Percentiles rank a stretch among this genome's conserved stretches.
phyloP scores from a whole-genome alignment of 805 yeast species.

The Starmerella floricola region DNA sequence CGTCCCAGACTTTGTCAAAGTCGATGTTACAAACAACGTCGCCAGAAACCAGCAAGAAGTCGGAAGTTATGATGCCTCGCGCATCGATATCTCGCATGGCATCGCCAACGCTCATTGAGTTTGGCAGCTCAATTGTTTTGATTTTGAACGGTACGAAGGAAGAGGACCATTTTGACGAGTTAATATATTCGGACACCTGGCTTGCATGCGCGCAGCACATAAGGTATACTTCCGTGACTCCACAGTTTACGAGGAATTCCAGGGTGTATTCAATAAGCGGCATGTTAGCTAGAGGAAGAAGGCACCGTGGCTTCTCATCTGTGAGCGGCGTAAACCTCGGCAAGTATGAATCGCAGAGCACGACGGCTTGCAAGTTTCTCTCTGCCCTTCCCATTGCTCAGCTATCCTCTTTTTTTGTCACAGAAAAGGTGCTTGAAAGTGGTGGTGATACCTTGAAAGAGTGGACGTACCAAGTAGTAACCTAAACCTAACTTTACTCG shows the following conservation, averaged over 20 bases:
- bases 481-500: too few relatives aligned
- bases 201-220: conserved; percentile 88
- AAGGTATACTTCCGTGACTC: conserved; percentile 77
- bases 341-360: conserved; percentile 85
- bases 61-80: conserved; percentile 79
- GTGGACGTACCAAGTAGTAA: too few relatives aligned
- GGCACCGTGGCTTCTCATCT: conserved; percentile 73
- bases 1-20: conserved; percentile 55
- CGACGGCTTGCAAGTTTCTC: conserved; percentile 67
- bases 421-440: too few relatives aligned
- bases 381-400: conserved; percentile 14
- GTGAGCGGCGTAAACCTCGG: conserved; percentile 89
- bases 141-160: conserved; percentile 67
- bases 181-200: conserved; percentile 72
- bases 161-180: conserved; percentile 33
- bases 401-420: too few relatives aligned
- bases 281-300: conserved; percentile 81
- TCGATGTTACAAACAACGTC: conserved; percentile 92
- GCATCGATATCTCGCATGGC: conserved; percentile 93
- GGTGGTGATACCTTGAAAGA: too few relatives aligned
- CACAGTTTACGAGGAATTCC: conserved; percentile 83
- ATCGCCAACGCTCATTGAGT: conserved; percentile 88
- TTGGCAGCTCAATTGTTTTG: conserved; percentile 68
- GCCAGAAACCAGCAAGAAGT: conserved; percentile 80
- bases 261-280: conserved; percentile 91